phyloP scores from a whole-genome alignment of 768 basidiomycete species.

The Tephrocybe sp. region DNA sequence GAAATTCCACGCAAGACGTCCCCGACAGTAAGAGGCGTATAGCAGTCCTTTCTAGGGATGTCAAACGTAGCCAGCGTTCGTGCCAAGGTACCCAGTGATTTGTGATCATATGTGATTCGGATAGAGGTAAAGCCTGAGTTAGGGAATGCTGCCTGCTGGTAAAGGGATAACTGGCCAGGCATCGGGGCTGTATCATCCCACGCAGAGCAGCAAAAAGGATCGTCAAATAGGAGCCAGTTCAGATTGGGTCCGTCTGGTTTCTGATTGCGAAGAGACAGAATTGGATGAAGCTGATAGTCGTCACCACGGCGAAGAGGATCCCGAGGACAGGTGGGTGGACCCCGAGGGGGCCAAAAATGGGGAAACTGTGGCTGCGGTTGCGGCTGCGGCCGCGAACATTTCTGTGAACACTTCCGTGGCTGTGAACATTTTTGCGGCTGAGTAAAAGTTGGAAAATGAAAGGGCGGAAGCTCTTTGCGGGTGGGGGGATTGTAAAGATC shows the following conservation, averaged over 20 bases:
- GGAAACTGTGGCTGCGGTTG: no score
- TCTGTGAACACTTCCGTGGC: neutral
- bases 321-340: no score
- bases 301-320: neutral
- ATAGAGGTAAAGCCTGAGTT: neutral
- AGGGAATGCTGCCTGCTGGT: constrained; percentile 3
- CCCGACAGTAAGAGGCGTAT: neutral
- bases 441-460: neutral
- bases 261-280: neutral
- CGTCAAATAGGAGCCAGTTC: neutral
- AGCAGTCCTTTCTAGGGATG: neutral
- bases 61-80: neutral
- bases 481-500: constrained; percentile 9
- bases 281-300: neutral
- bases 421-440: constrained; percentile 2
- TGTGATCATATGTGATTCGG: neutral
- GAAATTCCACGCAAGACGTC: constrained; percentile 1
- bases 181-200: neutral
- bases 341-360: no score
- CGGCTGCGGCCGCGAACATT: no score
- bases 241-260: neutral
- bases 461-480: constrained; percentile 3
- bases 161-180: neutral
- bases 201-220: neutral
- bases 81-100: neutral